These are phyloP conservation scores for Auricularia heimuer DNA, from an alignment of 768 basidiomycete species.

Conservation along the genomic window DNA sequence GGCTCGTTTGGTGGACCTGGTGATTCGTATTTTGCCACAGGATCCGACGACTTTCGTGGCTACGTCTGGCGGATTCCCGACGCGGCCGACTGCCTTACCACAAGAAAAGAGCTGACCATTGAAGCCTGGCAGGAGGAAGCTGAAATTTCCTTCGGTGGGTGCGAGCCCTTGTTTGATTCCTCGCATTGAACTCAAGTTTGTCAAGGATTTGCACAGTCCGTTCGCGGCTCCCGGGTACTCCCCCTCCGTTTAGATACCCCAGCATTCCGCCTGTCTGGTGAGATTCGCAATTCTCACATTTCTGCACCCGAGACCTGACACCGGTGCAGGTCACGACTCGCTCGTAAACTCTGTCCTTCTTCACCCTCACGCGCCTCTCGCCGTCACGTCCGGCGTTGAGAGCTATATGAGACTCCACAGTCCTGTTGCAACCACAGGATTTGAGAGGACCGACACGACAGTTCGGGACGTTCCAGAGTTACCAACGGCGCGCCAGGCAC, in stretches of 20 bases:
- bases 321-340: slow-evolving; percentile 50
- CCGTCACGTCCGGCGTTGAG: slow-evolving; percentile 68
- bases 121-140: slow-evolving; percentile 33
- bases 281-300: slow-evolving; percentile 2
- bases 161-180: too few species aligned
- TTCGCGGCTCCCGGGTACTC: slow-evolving; percentile 29
- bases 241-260: slow-evolving; percentile 59
- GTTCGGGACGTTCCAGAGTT: slow-evolving; percentile 37
- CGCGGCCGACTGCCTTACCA: slow-evolving; percentile 30
- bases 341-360: slow-evolving; percentile 68
- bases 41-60: slow-evolving; percentile 73
- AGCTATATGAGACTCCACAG: slow-evolving; percentile 59
- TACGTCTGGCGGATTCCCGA: slow-evolving; percentile 73
- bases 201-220: slow-evolving; percentile 38
- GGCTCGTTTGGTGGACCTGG: slow-evolving; percentile 64
- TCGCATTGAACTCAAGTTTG: too few species aligned
- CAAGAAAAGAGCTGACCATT: slow-evolving; percentile 34
- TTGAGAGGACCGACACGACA: slow-evolving; percentile 35
- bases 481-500: slow-evolving; percentile 24
- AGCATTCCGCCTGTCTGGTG: slow-evolving; percentile 49
- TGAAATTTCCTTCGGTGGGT: slow-evolving; percentile 5
- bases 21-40: slow-evolving; percentile 59
- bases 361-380: slow-evolving; percentile 58
- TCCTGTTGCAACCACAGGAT: slow-evolving; percentile 40
- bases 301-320: background rate